A percentile compares a stretch with the other conserved stretches of the same genome.
Evolutionary conservation across 2,329 filamentous ascomycete species (phyloP).

Genomic region (Corynespora cassiicola): DNA sequence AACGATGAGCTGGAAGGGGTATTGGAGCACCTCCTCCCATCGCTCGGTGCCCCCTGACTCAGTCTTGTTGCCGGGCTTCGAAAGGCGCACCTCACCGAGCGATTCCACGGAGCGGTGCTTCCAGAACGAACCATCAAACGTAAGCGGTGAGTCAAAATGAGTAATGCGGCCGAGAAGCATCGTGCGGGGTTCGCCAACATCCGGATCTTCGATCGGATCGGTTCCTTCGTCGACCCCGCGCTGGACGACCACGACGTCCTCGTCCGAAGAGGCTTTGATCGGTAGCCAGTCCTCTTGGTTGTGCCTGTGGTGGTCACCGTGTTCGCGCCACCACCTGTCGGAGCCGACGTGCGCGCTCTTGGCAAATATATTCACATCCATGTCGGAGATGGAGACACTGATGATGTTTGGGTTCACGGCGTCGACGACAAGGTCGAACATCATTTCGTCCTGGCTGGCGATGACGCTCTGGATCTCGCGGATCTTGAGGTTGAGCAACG

Average conservation of each 20-base stretch:
- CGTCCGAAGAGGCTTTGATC: constrained; percentile 15
- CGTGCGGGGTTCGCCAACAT: constrained; percentile 71
- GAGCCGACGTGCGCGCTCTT: constrained; percentile 88
- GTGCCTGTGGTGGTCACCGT: constrained; percentile 32
- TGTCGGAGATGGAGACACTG: constrained; percentile 81
- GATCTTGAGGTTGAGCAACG: constrained; percentile 79
- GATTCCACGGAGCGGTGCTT: constrained; percentile 74
- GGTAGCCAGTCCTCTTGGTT: constrained; percentile 34
- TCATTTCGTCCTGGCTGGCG: constrained; percentile 91
- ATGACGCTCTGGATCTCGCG: constrained; percentile 86
- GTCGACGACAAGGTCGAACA: constrained; percentile 87
- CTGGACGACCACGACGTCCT: constrained; percentile 9
- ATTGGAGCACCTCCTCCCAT: constrained; percentile 89
- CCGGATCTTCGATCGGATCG: constrained; percentile 69
- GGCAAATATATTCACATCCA: constrained; percentile 92
- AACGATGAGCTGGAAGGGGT: constrained; percentile 92
- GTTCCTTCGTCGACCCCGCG: constrained; percentile 58
- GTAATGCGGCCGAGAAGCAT: constrained; percentile 91
- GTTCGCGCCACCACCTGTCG: constrained; percentile 52
- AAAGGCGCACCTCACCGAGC: constrained; percentile 81
- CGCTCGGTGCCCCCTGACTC: constrained; percentile 79
- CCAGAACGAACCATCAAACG: constrained; percentile 89
- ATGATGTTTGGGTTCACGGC: constrained; percentile 95
- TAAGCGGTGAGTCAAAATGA: constrained; percentile 84
- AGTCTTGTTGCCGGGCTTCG: constrained; percentile 86